Base-by-base conservation (phyloP, 768 basidiomycete genomes). In the Tylopilus balloui region DNA sequence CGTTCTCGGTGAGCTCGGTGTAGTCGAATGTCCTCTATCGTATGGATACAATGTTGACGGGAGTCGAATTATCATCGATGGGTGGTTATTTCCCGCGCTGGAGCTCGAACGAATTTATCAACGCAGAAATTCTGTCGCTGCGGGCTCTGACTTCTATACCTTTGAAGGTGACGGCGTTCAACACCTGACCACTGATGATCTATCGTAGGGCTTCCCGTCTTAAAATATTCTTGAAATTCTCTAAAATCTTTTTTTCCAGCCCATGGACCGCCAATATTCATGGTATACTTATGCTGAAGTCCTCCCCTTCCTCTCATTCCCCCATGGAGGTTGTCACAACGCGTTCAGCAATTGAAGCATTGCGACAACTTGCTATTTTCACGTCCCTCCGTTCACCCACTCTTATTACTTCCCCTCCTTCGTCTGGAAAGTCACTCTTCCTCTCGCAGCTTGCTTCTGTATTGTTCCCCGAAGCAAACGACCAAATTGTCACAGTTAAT, bases 371-470 rank as follows among this genome's bases (percentile, higher is more conserved):
- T 28, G 83, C 85, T 1, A 62, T 82, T 12, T 76, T 83, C 50
- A 57, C 86, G 3, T 86, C 85, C 1, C 73, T 83, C 34, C 80
- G 86, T 3, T 66, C 86, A 0, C 94, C 96, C 4, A 80, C 80
- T 11, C 82, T 99, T 13, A 64, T 99, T 14, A 87, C 91, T 1
- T 92, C 93, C 0, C 69, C 89, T 0, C 84, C 92, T 0, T 94
- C 92, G 1, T 82, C 90, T 2, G 96, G 96, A 42, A 98, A 98
- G 63, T 81, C 86, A 0, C 74, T 92, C 6, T 68, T 92, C 13
- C 69, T 98, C 21, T 75, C 81, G 13, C 81, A 96, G 56, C 81
- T 98, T 25, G 86, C 90, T 10, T 70, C 74, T 10, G 58, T 74
- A 10, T 66, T 97, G 11, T 75, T 82, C 60, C 84, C 90, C 0